Evolutionary conservation across 1,139 yeast species (phyloP).

Genomic region (Hyphopichia pseudoburtonii): DNA sequence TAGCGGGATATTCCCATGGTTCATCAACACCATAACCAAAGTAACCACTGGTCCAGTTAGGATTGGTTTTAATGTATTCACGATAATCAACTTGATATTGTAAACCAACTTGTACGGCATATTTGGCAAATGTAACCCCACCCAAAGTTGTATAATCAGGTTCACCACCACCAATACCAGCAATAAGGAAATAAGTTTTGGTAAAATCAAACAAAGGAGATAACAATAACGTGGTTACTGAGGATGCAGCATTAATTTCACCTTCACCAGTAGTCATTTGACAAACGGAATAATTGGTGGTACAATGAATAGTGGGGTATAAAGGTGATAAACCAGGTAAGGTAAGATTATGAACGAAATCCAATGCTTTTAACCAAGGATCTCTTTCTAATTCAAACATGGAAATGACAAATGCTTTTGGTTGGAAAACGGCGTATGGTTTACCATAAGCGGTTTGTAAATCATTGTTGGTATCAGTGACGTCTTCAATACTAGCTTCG

Average conservation of each 20-base stretch:
- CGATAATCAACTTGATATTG: constrained; percentile 54
- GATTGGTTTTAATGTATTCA: constrained; percentile 47
- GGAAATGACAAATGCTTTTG: constrained; percentile 55
- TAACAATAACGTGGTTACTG: constrained; percentile 55
- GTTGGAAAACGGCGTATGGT: constrained; percentile 45
- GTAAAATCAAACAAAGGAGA: constrained; percentile 57
- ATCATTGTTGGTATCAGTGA: constrained; percentile 15
- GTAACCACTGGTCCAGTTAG: constrained; percentile 63
- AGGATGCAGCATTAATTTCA: constrained; percentile 65
- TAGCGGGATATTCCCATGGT: constrained; percentile 53
- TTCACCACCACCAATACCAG: constrained; percentile 69
- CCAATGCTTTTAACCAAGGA: constrained; percentile 51
- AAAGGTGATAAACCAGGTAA: constrained; percentile 66
- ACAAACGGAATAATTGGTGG: constrained; percentile 53
- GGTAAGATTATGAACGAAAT: constrained; percentile 52
- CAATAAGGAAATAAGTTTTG: constrained; percentile 59
- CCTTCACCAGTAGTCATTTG: constrained; percentile 70
- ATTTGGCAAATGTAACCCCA: constrained; percentile 60
- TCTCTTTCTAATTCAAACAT: constrained; percentile 57
- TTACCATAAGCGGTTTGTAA: constrained; percentile 29
- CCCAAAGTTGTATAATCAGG: constrained; percentile 52
- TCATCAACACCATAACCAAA: constrained; percentile 54
- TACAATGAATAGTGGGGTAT: constrained; percentile 58
- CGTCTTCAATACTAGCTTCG: constrained; percentile 1
- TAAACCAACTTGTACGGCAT: constrained; percentile 61